Base-by-base conservation (phyloP, 2,329 filamentous ascomycete species). In the Coniochaeta hoffmannii region DNA sequence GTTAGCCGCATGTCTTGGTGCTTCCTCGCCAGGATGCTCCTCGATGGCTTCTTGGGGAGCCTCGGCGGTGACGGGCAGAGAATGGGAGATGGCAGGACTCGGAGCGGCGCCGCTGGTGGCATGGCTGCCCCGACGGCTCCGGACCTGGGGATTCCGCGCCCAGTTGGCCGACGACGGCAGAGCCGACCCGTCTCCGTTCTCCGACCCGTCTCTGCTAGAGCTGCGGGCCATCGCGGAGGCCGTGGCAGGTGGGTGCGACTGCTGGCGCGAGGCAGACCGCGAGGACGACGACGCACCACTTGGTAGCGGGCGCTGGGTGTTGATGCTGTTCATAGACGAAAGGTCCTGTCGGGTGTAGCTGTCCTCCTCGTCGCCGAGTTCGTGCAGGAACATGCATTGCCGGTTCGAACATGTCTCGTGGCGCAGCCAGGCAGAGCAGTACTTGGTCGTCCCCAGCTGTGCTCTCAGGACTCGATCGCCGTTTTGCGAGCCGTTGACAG, bases 301-400 rank as follows among this genome's bases (percentile, higher is more conserved):
- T 2, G 77, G 73, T 53, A 88, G 74, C 1, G 86, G 85, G 34
- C 87, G 82, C 64, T 90, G 90, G 1, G 88, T 91, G 59, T 87
- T 89, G 56, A 91, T 86, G 58, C 89, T 93, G 65, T 97, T 97
- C 78, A 97, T 89, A 17, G 92, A 95, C 1, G 93, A 97, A 35
- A 97, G 74, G 69, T 97, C 93, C 68, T 97, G 91, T 50, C 94
- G 83, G 9, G 90, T 96, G 68, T 96, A 97, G 72, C 91, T 97
- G 66, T 97, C 93, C 62, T 94, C 93, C 64, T 97, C 94, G 66
- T 99, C 94, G n/a, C 94, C 95, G 36, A 94, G 89, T 71, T 99
- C 95, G 67, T 99, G 94, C 53, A 99, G 74, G 70, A 99, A 99
- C 83, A 97, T 99, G 76, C 94, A 99, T 60, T 94, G 93, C 53